A percentile compares a stretch with the other conserved stretches of the same genome.
Evolutionary conservation across 352 stramenopile species (phyloP).

Genomic region (Halophytophthora batemanensis): DNA sequence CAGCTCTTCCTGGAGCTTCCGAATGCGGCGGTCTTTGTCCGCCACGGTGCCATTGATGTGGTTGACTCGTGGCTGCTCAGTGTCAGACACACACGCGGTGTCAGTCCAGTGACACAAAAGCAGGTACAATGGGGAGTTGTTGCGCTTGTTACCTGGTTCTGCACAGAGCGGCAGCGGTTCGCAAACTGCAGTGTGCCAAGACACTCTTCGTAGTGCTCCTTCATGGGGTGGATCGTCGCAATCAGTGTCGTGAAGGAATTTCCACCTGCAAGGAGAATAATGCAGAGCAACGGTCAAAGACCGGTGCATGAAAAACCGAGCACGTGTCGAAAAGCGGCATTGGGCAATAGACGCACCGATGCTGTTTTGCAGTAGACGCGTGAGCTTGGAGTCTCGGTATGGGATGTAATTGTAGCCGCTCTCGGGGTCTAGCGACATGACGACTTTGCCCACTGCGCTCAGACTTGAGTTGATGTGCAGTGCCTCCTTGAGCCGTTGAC

Average conservation of each 20-base stretch:
- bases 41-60: slow-evolving; percentile 82
- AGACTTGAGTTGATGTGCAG: slow-evolving; percentile 86
- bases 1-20: slow-evolving; percentile 79
- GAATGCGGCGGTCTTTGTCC: slow-evolving; percentile 83
- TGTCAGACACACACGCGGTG: neutral
- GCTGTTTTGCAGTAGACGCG: slow-evolving; percentile 79
- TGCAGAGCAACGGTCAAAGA: neutral
- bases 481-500: slow-evolving; percentile 80
- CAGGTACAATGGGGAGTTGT: neutral
- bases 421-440: slow-evolving; percentile 84
- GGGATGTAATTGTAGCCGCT: slow-evolving; percentile 88
- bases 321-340: neutral
- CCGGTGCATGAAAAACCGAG: neutral
- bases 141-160: slow-evolving; percentile 66
- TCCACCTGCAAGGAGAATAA: slow-evolving; percentile 49
- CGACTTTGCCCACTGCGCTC: slow-evolving; percentile 81
- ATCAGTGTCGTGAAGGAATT: slow-evolving; percentile 86
- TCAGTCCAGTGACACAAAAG: neutral
- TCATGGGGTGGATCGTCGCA: slow-evolving; percentile 87
- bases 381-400: slow-evolving; percentile 85
- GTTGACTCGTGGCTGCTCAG: slow-evolving; percentile 62
- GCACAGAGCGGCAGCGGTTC: slow-evolving; percentile 87
- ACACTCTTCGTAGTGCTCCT: slow-evolving; percentile 89
- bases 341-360: slow-evolving; percentile 39
- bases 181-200: slow-evolving; percentile 90